phyloP scores from a whole-genome alignment of 495 filamentous ascomycete genomes.

The Podospora fimiseda region DNA sequence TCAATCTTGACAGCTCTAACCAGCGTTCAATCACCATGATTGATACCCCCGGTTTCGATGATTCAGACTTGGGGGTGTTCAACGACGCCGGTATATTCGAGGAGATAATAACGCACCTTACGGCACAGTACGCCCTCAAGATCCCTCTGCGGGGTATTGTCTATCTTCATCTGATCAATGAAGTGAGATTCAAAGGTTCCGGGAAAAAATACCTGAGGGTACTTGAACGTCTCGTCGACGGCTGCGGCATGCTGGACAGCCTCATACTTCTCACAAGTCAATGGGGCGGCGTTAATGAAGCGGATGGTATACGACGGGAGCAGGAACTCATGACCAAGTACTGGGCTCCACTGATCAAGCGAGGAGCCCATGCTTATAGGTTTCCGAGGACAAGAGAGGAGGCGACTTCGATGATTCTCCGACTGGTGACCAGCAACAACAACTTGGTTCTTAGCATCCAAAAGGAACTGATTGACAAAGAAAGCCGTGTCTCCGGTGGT shows the following conservation, averaged over 20 bases:
- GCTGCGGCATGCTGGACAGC: neutral
- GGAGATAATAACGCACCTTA: neutral
- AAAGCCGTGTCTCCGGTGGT: neutral
- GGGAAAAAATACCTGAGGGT: neutral
- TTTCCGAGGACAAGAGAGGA: neutral
- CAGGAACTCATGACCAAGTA: neutral
- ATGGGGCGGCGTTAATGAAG: neutral
- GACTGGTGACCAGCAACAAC: neutral
- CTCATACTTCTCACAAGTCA: neutral
- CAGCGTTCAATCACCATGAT: neutral
- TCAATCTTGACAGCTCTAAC: neutral
- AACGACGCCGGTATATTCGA: neutral
- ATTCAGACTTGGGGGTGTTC: neutral
- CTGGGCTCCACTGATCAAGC: neutral
- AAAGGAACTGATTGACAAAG: neutral
- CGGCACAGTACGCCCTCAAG: neutral
- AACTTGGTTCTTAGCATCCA: neutral
- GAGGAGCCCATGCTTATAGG: neutral
- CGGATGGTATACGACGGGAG: neutral
- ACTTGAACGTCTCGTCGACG: neutral
- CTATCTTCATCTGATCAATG: neutral
- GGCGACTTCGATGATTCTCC: neutral
- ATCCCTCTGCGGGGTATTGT: slow-evolving; percentile 5
- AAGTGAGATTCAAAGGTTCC: neutral
- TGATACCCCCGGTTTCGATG: neutral